phyloP scores from a whole-genome alignment of 306 rosid species.

The Cyclanthera cordifolia region DNA sequence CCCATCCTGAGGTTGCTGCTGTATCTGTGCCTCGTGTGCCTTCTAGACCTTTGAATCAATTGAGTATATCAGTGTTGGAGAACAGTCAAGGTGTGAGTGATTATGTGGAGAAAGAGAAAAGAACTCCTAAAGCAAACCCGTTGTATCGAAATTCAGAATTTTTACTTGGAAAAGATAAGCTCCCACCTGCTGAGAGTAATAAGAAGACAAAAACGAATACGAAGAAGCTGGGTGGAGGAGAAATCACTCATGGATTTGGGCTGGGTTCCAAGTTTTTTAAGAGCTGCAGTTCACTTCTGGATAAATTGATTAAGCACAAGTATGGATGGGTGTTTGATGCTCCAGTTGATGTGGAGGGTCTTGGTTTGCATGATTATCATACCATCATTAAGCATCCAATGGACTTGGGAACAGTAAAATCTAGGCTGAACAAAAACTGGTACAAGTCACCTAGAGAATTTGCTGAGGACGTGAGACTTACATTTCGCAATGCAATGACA shows the following conservation, averaged over 20 bases:
- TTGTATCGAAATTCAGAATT: slow-evolving; percentile 79
- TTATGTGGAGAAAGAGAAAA: slow-evolving; percentile 79
- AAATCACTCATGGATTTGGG: slow-evolving; percentile 38
- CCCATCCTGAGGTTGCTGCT: slow-evolving; percentile 60
- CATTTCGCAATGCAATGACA: slow-evolving; percentile 77
- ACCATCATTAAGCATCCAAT: slow-evolving; percentile 69
- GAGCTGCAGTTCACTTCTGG: slow-evolving; percentile 85
- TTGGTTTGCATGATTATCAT: slow-evolving; percentile 83
- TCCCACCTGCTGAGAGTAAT: slow-evolving; percentile 78
- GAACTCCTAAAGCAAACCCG: slow-evolving; percentile 89
- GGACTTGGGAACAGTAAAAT: slow-evolving; percentile 84
- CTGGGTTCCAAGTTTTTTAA: slow-evolving; percentile 71
- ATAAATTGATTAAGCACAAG: slow-evolving; percentile 85
- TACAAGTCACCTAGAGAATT: slow-evolving; percentile 88
- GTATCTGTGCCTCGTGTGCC: slow-evolving; percentile 39
- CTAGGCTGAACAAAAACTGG: slow-evolving; percentile 79
- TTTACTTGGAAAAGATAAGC: slow-evolving; percentile 81
- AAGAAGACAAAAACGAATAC: slow-evolving; percentile 59
- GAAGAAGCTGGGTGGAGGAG: slow-evolving; percentile 67
- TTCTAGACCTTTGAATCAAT: slow-evolving; percentile 53
- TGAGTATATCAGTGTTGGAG: slow-evolving; percentile 52
- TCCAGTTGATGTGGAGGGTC: slow-evolving; percentile 68
- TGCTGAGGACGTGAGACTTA: slow-evolving; percentile 97
- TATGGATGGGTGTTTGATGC: slow-evolving; percentile 83
- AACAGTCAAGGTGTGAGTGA: slow-evolving; percentile 54